Conservation (phyloP, 768 basidiomycete genomes). For the Tephrocybe sp. region DNA sequence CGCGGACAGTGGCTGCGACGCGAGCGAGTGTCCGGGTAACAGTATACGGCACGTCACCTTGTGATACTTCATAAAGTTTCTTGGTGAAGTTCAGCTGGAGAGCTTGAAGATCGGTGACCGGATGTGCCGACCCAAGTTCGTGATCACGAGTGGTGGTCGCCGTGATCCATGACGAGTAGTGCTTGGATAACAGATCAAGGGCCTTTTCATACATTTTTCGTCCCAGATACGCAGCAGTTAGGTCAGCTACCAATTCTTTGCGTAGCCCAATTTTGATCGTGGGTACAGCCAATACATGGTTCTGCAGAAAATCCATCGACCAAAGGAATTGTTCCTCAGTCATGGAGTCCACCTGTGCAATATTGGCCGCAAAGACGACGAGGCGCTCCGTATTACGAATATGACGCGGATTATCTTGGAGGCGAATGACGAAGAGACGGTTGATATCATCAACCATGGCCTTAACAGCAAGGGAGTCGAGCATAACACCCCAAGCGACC, state of each 20-base stretch:
- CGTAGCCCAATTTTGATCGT: background rate
- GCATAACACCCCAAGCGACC: constrained; percentile 55
- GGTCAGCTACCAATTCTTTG: constrained; percentile 15
- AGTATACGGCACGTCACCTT: constrained; percentile 21
- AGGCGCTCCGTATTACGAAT: constrained; percentile 36
- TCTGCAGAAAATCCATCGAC: constrained; percentile 21
- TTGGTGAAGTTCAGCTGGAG: constrained; percentile 21
- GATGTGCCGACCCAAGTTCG: background rate
- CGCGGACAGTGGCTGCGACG: constrained; percentile 28
- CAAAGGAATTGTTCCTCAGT: constrained; percentile 15
- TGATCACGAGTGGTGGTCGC: background rate
- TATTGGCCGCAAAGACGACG: constrained; percentile 39
- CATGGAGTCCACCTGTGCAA: constrained; percentile 20
- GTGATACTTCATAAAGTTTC: constrained; percentile 19
- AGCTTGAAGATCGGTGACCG: constrained; percentile 15
- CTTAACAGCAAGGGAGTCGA: constrained; percentile 50
- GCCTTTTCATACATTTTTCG: constrained; percentile 27
- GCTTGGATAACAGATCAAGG: constrained; percentile 13
- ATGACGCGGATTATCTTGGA: constrained; percentile 31
- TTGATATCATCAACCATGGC: constrained; percentile 55
- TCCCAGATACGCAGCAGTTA: constrained; percentile 26
- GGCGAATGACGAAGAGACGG: constrained; percentile 42
- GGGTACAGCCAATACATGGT: background rate
- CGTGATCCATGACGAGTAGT: constrained; percentile 13
- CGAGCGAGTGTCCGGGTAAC: constrained; percentile 32